A percentile compares a stretch with the other conserved stretches of the same genome.
phyloP scores from a whole-genome alignment of 257 asterid genomes.

The Ilex aquifolium region DNA sequence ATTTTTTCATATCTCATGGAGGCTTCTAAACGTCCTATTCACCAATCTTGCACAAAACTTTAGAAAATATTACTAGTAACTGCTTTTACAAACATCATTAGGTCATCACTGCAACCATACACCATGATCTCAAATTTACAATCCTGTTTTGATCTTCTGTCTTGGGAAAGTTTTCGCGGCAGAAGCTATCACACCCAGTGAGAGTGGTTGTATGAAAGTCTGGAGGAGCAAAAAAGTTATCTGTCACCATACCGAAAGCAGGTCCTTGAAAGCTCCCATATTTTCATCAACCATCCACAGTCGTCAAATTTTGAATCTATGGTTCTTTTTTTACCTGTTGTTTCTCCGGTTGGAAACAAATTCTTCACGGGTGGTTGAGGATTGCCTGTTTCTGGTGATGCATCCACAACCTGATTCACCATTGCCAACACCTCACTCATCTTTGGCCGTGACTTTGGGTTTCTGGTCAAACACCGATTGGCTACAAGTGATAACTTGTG shows the following conservation, averaged over 20 bases:
- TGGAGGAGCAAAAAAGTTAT: no score
- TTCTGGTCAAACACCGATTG: constrained; percentile 76
- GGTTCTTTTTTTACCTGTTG: constrained; percentile 47
- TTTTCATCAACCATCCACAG: constrained; percentile 48
- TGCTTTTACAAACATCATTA: no score
- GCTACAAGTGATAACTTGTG: constrained; percentile 83
- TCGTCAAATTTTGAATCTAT: constrained; percentile 41
- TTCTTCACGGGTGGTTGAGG: constrained; percentile 47
- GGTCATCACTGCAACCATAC: no score
- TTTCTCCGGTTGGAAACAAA: constrained; percentile 16
- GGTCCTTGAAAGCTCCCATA: constrained; percentile 47
- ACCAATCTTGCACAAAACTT: no score
- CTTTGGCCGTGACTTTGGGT: constrained; percentile 74
- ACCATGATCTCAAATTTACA: constrained; percentile 1
- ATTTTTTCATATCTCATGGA: no score
- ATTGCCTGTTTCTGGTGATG: constrained; percentile 34
- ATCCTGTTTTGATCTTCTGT: not conserved
- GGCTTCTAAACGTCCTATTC: no score
- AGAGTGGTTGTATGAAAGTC: no score
- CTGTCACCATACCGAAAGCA: constrained; percentile 16
- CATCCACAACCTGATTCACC: constrained; percentile 61
- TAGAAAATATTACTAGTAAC: no score
- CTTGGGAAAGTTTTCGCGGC: no score
- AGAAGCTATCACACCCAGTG: no score
- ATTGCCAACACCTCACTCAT: constrained; percentile 82